Conservation (phyloP, 495 filamentous ascomycete species). For the Daldinia decipiens region DNA sequence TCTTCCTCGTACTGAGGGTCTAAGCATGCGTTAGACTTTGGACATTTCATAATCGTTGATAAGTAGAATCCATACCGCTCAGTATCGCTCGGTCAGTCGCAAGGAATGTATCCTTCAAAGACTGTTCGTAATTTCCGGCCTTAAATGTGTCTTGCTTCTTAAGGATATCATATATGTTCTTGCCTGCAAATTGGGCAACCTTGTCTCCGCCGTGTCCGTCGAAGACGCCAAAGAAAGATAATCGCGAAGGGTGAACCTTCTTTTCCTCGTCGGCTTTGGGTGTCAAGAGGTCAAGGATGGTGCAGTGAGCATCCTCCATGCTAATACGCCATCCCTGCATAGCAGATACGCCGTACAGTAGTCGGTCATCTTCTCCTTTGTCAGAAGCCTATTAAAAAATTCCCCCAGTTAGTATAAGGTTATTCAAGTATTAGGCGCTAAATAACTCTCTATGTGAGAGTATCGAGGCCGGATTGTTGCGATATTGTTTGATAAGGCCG, state of each 20-base stretch:
- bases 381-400: conserved; percentile 73
- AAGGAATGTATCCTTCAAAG: conserved; percentile 95
- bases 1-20: conserved; percentile 97
- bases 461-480: conserved; percentile 29
- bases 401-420: conserved; percentile 14
- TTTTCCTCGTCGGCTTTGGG: conserved; percentile 66
- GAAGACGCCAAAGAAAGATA: conserved; percentile 98
- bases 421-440: conserved; percentile 9
- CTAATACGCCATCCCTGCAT: conserved; percentile 99
- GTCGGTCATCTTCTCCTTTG: conserved; percentile 90
- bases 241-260: conserved; percentile 72
- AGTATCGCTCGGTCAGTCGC: conserved; percentile 96
- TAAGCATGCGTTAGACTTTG: conserved; percentile 53
- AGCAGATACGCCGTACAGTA: conserved; percentile 91
- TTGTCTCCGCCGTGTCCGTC: conserved; percentile 98
- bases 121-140: conserved; percentile 90
- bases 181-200: conserved; percentile 91
- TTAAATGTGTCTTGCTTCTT: conserved; percentile 94
- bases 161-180: conserved; percentile 92
- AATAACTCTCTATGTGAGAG: conserved; percentile 30
- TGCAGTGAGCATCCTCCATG: conserved; percentile 97
- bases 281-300: conserved; percentile 82
- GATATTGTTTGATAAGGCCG: conserved; percentile 38
- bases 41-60: conserved; percentile 3
- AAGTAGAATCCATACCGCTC: conserved; percentile 73